Evolutionary conservation across 116 monocot genomes (phyloP).

Genomic region (Iris pallida): DNA sequence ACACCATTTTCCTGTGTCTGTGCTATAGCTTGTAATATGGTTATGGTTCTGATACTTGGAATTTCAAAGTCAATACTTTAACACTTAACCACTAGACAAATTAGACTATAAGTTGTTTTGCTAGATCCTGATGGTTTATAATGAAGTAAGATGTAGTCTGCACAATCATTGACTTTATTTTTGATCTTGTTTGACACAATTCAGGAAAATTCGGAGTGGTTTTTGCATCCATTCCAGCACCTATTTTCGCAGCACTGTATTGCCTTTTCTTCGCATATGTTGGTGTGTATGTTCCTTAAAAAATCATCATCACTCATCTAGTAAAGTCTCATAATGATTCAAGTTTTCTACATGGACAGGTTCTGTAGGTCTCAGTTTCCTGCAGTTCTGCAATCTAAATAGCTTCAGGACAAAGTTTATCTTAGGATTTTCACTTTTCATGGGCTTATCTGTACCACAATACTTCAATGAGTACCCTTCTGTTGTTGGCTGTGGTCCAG

Average conservation of each 20-base stretch:
- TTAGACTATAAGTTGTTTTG: no score
- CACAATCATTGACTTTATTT: no score
- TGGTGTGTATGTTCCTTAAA: constrained; percentile 18
- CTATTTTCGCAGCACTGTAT: constrained; percentile 70
- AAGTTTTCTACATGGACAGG: no score
- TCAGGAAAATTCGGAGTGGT: constrained; percentile 80
- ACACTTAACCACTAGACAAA: no score
- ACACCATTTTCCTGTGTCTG: no score
- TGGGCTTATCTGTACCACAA: constrained; percentile 81
- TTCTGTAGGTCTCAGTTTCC: constrained; percentile 63
- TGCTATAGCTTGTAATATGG: no score
- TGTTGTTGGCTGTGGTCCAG: constrained; percentile 79
- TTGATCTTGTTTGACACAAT: no score
- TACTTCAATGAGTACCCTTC: constrained; percentile 86
- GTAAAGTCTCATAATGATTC: no score
- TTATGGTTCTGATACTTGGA: no score
- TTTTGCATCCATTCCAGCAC: constrained; percentile 73
- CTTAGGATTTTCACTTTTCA: constrained; percentile 69
- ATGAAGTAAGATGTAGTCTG: no score
- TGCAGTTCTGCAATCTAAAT: constrained; percentile 86
- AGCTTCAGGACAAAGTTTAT: constrained; percentile 81
- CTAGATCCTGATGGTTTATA: no score
- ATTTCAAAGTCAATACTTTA: no score
- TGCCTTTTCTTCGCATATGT: constrained; percentile 82
- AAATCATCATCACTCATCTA: not conserved